A percentile compares a stretch with the other conserved stretches of the same genome.
Evolutionary conservation across 2,329 filamentous ascomycete genomes (phyloP).

Genomic region (Epichloe baconii): DNA sequence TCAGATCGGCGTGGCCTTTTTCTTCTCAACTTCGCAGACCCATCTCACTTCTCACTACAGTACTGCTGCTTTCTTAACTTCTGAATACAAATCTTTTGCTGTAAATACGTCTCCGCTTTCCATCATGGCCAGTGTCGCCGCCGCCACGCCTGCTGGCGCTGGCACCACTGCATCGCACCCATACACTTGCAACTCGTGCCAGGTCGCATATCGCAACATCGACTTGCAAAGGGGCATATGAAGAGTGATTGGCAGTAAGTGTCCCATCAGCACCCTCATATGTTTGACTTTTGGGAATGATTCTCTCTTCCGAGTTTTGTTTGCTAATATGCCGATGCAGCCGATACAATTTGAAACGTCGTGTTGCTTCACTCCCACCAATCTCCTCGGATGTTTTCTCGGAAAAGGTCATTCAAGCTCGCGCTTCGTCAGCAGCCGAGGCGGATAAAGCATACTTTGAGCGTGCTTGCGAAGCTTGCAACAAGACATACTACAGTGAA

Average conservation of each 20-base stretch:
- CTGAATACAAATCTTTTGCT: neutral
- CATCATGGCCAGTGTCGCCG: slow-evolving; percentile 33
- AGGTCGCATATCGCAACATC: slow-evolving; percentile 88
- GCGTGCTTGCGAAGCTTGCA: slow-evolving; percentile 66
- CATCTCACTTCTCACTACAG: neutral
- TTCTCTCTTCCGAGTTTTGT: neutral
- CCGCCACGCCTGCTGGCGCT: slow-evolving; percentile 17
- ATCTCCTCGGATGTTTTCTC: slow-evolving; percentile 87
- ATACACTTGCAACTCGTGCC: slow-evolving; percentile 96
- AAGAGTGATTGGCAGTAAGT: slow-evolving; percentile 96
- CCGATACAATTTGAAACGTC: slow-evolving; percentile 91
- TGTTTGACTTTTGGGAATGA: neutral
- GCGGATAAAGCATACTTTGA: slow-evolving; percentile 84
- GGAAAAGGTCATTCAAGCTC: slow-evolving; percentile 87
- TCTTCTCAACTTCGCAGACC: neutral
- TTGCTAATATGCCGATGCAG: slow-evolving; percentile 26
- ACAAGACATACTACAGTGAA: slow-evolving; percentile 91
- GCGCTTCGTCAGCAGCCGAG: slow-evolving; percentile 70
- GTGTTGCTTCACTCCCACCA: slow-evolving; percentile 79
- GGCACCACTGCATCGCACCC: slow-evolving; percentile 51
- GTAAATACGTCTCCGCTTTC: neutral
- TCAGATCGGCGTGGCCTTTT: neutral
- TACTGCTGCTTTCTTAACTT: neutral
- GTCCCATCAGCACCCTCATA: neutral
- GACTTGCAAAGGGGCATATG: slow-evolving; percentile 93